Evolutionary conservation across 768 basidiomycete genomes (phyloP).

Genomic region (Suillus plorans): DNA sequence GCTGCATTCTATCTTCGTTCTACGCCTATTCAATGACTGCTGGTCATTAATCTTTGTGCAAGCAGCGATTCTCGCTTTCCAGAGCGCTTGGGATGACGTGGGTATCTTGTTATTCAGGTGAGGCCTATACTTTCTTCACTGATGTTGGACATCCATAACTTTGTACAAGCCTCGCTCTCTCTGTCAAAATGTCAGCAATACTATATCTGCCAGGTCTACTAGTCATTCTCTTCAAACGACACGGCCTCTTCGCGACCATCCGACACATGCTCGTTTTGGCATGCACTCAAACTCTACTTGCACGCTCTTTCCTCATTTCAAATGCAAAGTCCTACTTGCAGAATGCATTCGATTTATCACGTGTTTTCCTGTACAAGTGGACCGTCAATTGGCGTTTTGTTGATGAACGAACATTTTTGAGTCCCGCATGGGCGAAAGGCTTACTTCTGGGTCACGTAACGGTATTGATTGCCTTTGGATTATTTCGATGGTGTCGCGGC

Average conservation of each 20-base stretch:
- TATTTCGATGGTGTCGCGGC: conserved; percentile 70
- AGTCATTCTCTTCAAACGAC: conserved; percentile 75
- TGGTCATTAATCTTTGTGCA: conserved; percentile 74
- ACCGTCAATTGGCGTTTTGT: conserved; percentile 98
- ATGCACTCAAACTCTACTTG: conserved; percentile 56
- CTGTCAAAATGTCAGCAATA: conserved; percentile 93
- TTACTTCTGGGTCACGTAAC: conserved; percentile 68
- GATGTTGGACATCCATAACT: not conserved
- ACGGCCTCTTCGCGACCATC: conserved; percentile 54
- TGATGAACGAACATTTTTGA: conserved; percentile 73
- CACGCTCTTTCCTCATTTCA: conserved; percentile 65
- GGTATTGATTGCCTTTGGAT: conserved; percentile 62
- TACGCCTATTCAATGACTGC: conserved; percentile 95
- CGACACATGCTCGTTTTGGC: conserved; percentile 44
- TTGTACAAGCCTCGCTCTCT: conserved; percentile 52
- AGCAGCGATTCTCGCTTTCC: conserved; percentile 65
- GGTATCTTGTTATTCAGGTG: conserved; percentile 77
- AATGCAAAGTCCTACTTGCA: conserved; percentile 64
- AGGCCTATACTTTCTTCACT: conserved; percentile 20
- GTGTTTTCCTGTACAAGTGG: conserved; percentile 93
- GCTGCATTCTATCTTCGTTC: conserved; percentile 87
- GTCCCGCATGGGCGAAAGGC: conserved; percentile 52
- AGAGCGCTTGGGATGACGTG: conserved; percentile 54
- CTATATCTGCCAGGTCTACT: conserved; percentile 89
- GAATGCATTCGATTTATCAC: conserved; percentile 82